These are phyloP conservation scores for Cystoderma amianthinum DNA, from an alignment of 768 basidiomycete species.

Conservation along the genomic window DNA sequence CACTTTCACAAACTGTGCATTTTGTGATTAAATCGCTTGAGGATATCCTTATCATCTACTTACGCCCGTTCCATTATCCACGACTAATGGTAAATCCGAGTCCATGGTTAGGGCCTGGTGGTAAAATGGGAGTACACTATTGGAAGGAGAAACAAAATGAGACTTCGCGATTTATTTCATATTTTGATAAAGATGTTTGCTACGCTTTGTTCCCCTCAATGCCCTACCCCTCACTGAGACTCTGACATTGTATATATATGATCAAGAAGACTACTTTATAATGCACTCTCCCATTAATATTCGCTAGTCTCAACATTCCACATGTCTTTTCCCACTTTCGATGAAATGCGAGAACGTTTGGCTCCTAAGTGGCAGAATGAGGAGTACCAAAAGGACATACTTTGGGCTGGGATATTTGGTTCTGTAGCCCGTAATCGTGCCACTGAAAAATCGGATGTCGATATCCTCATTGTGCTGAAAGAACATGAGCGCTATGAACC, in stretches of 20 bases:
- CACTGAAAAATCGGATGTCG: too few species aligned
- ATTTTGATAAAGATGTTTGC: background rate
- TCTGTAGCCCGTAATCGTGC: too few species aligned
- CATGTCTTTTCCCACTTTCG: background rate
- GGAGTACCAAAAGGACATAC: too few species aligned
- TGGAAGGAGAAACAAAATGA: background rate
- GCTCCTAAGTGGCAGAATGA: too few species aligned
- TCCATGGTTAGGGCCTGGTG: slow-evolving; percentile 27
- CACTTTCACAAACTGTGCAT: slow-evolving; percentile 77
- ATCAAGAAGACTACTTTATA: too few species aligned
- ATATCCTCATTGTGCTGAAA: too few species aligned
- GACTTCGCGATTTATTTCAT: background rate
- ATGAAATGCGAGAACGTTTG: too few species aligned
- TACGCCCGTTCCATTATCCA: slow-evolving; percentile 88
- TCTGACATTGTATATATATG: background rate
- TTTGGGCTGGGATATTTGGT: too few species aligned
- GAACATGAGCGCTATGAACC: too few species aligned
- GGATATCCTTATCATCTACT: slow-evolving; percentile 17
- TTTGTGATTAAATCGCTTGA: slow-evolving; percentile 4
- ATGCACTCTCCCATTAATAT: too few species aligned
- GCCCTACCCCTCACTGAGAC: background rate
- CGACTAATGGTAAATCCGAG: slow-evolving; percentile 55
- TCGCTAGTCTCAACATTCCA: background rate
- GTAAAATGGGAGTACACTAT: background rate
- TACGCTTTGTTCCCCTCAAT: background rate